phyloP scores from a whole-genome alignment of 2,329 filamentous ascomycete genomes.

The Phyllosticta citribraziliensis region DNA sequence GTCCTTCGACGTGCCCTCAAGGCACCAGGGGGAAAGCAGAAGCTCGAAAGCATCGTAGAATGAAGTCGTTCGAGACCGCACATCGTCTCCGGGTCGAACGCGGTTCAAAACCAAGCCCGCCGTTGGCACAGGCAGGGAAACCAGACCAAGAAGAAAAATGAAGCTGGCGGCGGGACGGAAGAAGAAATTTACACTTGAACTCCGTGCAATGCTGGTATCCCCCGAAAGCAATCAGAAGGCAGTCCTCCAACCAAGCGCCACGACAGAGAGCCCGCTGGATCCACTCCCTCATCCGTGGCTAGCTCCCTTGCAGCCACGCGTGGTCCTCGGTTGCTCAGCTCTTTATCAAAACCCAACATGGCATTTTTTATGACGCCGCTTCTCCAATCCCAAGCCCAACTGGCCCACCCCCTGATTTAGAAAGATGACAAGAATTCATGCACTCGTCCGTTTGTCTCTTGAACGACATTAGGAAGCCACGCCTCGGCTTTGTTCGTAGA shows the following conservation, averaged over 20 bases:
- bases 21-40: neutral
- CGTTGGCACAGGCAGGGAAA: neutral
- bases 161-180: neutral
- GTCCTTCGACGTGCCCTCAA: neutral
- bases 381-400: neutral
- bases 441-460: neutral
- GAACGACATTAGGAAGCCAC: neutral
- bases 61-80: neutral
- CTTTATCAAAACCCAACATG: neutral
- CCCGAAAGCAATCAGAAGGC: neutral
- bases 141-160: neutral
- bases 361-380: neutral
- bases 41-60: neutral
- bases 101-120: neutral
- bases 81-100: neutral
- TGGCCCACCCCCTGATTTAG: neutral
- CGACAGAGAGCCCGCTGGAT: neutral
- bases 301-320: neutral
- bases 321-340: neutral
- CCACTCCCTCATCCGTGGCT: neutral
- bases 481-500: neutral
- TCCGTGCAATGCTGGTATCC: constrained; percentile 11
- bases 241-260: neutral
- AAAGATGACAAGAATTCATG: neutral
- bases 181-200: constrained; percentile 7